Evolutionary conservation across 2,329 filamentous ascomycete genomes (phyloP), one percentile per base, ranked within the genome.

Genomic region (Sclerotinia spermophila): DNA sequence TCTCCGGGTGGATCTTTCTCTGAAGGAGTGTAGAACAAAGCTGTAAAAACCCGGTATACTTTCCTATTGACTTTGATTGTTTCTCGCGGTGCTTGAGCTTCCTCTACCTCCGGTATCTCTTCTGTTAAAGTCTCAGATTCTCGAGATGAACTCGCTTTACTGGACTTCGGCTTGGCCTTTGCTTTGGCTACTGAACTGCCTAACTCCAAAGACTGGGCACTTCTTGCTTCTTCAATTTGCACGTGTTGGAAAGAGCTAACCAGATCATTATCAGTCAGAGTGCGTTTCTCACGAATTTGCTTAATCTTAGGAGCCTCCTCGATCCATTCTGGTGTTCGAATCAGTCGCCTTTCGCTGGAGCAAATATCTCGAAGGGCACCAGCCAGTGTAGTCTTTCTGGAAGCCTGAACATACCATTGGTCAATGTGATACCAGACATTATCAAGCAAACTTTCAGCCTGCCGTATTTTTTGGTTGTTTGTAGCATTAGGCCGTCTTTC

Each of bases 1-100:
- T 62, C 59, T 45, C 40, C 59, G 15, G 59, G 59, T 45, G 59
- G 40, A 33, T 62, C 59, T 24, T 45, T 45, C 40, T 62, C 59
- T 4, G 59, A 45, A 45, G 40, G 40, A 2, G 59, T 62, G 59
- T 62, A 45, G 11, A 62, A 62, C 11, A 45, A 45, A 11, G 19
- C 40, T 24, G 40, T 62, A 13, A 62, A 62, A 19, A 62, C 40
- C 24, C 59, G 40, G 5, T 62, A 62, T 45, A 30, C 21, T 2
- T 11, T 44, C 5, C 33, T 62, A 13, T 15, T 62, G 0, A 62
- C 59, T 30, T 33, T 33, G 5, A 62, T 33, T 0, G 17, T 1
- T 2, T 45, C 27, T 17, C 27, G 59, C 2, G 10, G 19, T 8
- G 27, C 10, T 62, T 33, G 4, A 45, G 3, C 19, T 21, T 62